Percentiles rank a stretch among this genome's conserved stretches.
phyloP scores from a whole-genome alignment of 2,329 filamentous ascomycete genomes.

The Pseudogymnoascus sp. region DNA sequence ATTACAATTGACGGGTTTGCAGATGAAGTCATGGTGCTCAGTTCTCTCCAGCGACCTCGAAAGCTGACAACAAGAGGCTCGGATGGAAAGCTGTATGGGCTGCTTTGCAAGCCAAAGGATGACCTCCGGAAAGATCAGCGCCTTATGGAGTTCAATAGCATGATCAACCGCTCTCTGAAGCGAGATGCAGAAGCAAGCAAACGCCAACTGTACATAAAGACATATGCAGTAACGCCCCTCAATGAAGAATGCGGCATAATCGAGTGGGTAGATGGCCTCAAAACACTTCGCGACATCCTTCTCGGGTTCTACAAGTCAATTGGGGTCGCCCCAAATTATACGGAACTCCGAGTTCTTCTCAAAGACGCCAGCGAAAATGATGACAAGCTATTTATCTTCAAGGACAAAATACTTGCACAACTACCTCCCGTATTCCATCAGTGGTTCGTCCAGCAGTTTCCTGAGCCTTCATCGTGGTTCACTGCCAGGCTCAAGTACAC shows the following conservation, averaged over 20 bases:
- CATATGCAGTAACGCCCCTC: conserved; percentile 91
- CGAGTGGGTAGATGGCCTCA: conserved; percentile 96
- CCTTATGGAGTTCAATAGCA: conserved; percentile 97
- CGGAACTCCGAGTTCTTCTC: conserved; percentile 55
- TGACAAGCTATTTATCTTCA: conserved; percentile 65
- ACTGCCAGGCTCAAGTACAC: conserved; percentile 82
- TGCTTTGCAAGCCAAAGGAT: conserved; percentile 96
- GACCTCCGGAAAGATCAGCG: conserved; percentile 96
- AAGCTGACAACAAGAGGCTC: conserved; percentile 84
- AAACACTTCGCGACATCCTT: conserved; percentile 87
- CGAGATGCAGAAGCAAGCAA: conserved; percentile 85
- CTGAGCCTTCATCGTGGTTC: conserved; percentile 90
- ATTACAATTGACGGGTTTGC: conserved; percentile 75
- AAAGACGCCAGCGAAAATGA: conserved; percentile 55
- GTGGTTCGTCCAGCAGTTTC: conserved; percentile 95
- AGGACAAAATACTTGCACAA: conserved; percentile 52
- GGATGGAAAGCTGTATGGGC: conserved; percentile 80
- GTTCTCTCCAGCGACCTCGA: conserved; percentile 85
- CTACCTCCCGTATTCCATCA: conserved; percentile 82
- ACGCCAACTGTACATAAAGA: conserved; percentile 89
- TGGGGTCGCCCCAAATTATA: conserved; percentile 65
- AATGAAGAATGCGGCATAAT: conserved; percentile 98
- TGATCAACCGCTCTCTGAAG: conserved; percentile 94
- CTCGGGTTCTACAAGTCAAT: conserved; percentile 71
- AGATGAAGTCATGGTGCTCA: conserved; percentile 84